Percentiles rank a stretch among this genome's conserved stretches.
Conservation (phyloP, 2,329 filamentous ascomycete genomes). For the Diaporthe eres region DNA sequence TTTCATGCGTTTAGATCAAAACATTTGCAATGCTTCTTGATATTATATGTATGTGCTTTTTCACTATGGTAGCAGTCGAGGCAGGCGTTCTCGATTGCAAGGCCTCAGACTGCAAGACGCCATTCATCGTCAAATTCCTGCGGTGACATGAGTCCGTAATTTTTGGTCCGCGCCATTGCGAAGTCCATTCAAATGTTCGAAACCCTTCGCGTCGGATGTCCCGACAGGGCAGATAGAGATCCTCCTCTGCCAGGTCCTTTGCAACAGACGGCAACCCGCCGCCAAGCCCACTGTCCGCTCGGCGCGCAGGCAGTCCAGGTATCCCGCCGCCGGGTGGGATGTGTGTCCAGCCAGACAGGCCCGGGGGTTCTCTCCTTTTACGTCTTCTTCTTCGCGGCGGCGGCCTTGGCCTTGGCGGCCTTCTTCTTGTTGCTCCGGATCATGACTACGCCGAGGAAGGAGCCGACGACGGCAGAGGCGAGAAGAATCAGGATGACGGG, state of each 20-base stretch:
- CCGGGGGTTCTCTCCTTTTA: constrained; percentile 54
- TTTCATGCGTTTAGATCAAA: constrained; percentile 10
- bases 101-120: not conserved
- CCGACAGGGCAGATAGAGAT: not conserved
- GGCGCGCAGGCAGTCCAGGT: not conserved
- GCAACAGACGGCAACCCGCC: not conserved
- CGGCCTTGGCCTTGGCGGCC: constrained; percentile 90
- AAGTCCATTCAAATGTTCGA: not conserved
- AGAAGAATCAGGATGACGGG: constrained; percentile 96
- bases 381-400: constrained; percentile 85
- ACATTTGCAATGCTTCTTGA: constrained; percentile 2
- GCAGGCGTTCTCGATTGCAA: not conserved
- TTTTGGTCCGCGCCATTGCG: not conserved
- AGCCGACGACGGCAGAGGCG: constrained; percentile 92
- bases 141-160: not conserved
- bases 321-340: not conserved
- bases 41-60: constrained; percentile 7
- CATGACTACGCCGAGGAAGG: constrained; percentile 97
- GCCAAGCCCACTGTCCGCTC: not conserved
- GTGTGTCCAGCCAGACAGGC: not conserved
- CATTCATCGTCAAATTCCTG: not conserved
- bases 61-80: not conserved
- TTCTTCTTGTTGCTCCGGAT: constrained; percentile 99
- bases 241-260: not conserved
- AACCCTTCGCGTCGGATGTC: not conserved